phyloP scores from a whole-genome alignment of 164 flowering plant genomes.

The Amborella trichopoda region DNA sequence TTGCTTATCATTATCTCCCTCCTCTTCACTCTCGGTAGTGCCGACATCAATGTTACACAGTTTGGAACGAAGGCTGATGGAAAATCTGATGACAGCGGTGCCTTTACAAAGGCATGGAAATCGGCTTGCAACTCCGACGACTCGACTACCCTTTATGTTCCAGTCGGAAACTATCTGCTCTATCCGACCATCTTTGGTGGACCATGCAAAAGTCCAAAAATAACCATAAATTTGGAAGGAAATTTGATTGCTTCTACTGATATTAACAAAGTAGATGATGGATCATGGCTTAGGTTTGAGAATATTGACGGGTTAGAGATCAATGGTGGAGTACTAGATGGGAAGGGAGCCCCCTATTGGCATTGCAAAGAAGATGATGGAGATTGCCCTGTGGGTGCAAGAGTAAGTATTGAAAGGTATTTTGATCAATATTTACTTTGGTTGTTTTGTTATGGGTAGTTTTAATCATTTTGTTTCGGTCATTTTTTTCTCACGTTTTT shows the following conservation, averaged over 20 bases:
- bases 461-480: too few relatives aligned
- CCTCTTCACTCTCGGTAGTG: too few relatives aligned
- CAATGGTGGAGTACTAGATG: not conserved
- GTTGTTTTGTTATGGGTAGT: too few relatives aligned
- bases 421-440: too few relatives aligned
- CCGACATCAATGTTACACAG: too few relatives aligned
- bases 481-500: too few relatives aligned
- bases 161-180: slow-evolving; percentile 15
- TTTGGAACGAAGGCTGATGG: slow-evolving; percentile 17
- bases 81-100: slow-evolving; percentile 6
- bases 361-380: not conserved
- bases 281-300: not conserved
- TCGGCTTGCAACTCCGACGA: slow-evolving; percentile 14
- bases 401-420: too few relatives aligned
- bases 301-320: not conserved
- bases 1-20: too few relatives aligned
- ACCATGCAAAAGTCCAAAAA: slow-evolving; percentile 11
- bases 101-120: slow-evolving; percentile 17
- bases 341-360: slow-evolving; percentile 1
- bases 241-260: not conserved
- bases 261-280: not conserved
- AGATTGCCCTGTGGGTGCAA: not conserved
- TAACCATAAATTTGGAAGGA: slow-evolving; percentile 6
- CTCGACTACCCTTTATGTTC: slow-evolving; percentile 13
- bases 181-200: slow-evolving; percentile 12